Conservation (phyloP, 768 basidiomycete species). For the Kwoniella pini region DNA sequence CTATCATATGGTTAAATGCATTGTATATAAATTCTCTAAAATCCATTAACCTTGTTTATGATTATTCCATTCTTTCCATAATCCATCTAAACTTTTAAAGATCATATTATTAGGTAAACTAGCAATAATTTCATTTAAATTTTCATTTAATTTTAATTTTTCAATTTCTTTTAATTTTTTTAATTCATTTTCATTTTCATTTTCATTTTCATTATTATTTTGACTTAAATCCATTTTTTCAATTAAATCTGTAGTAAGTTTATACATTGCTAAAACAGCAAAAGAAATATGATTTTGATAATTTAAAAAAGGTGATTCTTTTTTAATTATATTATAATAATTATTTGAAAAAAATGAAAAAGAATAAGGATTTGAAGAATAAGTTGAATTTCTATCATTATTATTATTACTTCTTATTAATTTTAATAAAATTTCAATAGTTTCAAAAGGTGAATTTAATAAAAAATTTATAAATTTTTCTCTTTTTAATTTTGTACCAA, state of each 20-base stretch:
- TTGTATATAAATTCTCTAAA: no score
- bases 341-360: not conserved
- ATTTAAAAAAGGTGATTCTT: constrained; percentile 74
- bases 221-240: constrained; percentile 56
- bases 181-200: constrained; percentile 38
- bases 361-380: constrained; percentile 55
- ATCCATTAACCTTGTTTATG: no score
- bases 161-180: constrained; percentile 56
- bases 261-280: constrained; percentile 87
- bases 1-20: no score
- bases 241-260: constrained; percentile 79
- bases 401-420: constrained; percentile 82
- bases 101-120: constrained; percentile 82
- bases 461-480: constrained; percentile 87
- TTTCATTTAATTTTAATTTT: constrained; percentile 60
- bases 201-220: constrained; percentile 52
- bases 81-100: constrained; percentile 87
- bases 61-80: constrained; percentile 71
- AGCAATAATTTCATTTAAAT: constrained; percentile 86
- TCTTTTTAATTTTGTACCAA: constrained; percentile 72
- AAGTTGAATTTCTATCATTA: constrained; percentile 67
- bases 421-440: constrained; percentile 88
- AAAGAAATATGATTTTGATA: constrained; percentile 95
- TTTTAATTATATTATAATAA: constrained; percentile 58
- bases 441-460: constrained; percentile 79